Conservation (phyloP, 768 basidiomycete genomes). For the Hygrophorus russula region DNA sequence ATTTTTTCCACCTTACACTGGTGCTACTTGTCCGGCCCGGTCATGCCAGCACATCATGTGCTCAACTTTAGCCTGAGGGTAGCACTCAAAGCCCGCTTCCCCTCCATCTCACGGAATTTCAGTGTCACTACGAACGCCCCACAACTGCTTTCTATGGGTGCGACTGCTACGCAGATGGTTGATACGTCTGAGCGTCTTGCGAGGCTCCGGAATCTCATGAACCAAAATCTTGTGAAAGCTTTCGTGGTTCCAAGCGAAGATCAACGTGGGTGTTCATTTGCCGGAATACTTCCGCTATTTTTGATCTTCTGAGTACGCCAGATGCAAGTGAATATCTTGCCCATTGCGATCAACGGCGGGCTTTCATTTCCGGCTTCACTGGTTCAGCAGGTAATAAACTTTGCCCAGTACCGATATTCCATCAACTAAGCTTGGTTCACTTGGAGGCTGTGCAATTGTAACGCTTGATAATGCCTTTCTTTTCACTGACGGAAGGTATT, state of each 20-base stretch:
- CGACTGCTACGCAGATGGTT: conserved; percentile 32
- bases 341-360: conserved; percentile 71
- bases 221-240: conserved; percentile 41
- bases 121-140: not conserved
- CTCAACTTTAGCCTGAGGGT: too few relatives aligned
- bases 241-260: conserved; percentile 88
- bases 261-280: conserved; percentile 53
- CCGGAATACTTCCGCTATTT: not conserved
- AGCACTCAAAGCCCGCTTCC: not conserved
- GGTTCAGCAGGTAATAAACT: conserved; percentile 72
- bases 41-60: too few relatives aligned
- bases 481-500: conserved; percentile 96
- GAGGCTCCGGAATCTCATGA: conserved; percentile 63
- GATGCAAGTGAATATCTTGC: conserved; percentile 84
- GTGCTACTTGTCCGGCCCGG: too few relatives aligned
- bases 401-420: not conserved
- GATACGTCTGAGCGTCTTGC: conserved; percentile 54
- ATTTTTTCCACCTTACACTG: too few relatives aligned
- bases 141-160: conserved; percentile 20
- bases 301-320: not conserved
- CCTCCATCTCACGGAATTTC: not conserved
- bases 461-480: conserved; percentile 53
- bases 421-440: not conserved
- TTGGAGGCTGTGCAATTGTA: conserved; percentile 12
- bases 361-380: conserved; percentile 86